phyloP scores from a whole-genome alignment of 2,329 filamentous ascomycete species.

The Geosmithia flava region DNA sequence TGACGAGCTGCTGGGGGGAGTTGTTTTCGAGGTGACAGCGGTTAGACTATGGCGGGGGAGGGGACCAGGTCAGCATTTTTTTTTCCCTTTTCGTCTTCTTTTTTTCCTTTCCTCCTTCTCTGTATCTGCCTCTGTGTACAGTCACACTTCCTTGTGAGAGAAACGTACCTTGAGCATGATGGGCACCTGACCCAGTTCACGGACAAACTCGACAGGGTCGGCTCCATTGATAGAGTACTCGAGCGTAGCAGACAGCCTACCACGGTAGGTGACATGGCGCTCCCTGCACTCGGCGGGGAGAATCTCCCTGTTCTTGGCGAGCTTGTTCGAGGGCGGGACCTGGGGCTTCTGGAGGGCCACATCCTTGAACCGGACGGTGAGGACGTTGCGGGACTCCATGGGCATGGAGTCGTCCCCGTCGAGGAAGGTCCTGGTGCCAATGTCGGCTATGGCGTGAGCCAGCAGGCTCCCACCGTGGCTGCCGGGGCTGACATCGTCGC shows the following conservation, averaged over 20 bases:
- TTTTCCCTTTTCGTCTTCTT: slow-evolving; percentile 4
- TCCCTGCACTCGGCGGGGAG: slow-evolving; percentile 90
- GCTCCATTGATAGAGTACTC: slow-evolving; percentile 82
- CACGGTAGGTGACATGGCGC: slow-evolving; percentile 82
- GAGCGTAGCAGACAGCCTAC: slow-evolving; percentile 69
- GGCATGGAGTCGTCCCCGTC: slow-evolving; percentile 62
- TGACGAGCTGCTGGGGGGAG: slow-evolving; percentile 69
- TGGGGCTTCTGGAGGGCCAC: slow-evolving; percentile 73
- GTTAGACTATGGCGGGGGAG: slow-evolving; percentile 49
- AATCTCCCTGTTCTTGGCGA: slow-evolving; percentile 72
- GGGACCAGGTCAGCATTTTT: too few species aligned
- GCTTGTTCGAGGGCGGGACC: slow-evolving; percentile 73
- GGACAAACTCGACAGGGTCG: slow-evolving; percentile 67
- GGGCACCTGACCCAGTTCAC: slow-evolving; percentile 80
- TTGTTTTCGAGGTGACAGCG: slow-evolving; percentile 82
- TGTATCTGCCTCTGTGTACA: too few species aligned
- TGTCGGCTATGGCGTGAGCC: slow-evolving; percentile 69
- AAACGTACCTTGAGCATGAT: slow-evolving; percentile 76
- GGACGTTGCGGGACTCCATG: slow-evolving; percentile 52
- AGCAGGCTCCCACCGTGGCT: slow-evolving; percentile 26
- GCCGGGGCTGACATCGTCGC: slow-evolving; percentile 36
- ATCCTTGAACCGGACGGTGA: slow-evolving; percentile 69
- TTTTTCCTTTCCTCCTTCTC: slow-evolving; percentile 1
- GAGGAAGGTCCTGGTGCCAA: slow-evolving; percentile 77
- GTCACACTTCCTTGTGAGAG: not conserved